Percentiles rank a stretch among this genome's conserved stretches.
Conservation (phyloP, 1,284 basidiomycete genomes). For the Pisolithus thermaeus region DNA sequence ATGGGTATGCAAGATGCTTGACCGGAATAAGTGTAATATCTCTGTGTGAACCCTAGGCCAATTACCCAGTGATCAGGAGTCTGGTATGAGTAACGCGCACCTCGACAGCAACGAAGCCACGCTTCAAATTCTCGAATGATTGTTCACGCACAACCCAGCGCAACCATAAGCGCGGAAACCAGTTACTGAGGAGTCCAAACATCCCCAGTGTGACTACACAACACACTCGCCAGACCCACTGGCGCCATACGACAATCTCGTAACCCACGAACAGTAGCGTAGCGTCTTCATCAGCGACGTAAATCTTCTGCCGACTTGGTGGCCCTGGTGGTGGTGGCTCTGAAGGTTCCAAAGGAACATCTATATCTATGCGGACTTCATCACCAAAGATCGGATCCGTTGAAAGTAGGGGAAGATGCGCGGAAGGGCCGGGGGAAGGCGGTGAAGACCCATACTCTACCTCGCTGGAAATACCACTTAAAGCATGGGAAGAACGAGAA, state of each 20-base stretch:
- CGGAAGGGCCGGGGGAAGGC: slow-evolving; percentile 47
- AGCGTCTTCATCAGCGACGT: slow-evolving; percentile 89
- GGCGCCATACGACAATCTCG: slow-evolving; percentile 60
- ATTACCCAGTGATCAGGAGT: not conserved
- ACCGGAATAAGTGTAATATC: slow-evolving; percentile 77
- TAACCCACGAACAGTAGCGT: slow-evolving; percentile 91
- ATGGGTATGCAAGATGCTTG: slow-evolving; percentile 64
- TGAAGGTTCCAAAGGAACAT: slow-evolving; percentile 50
- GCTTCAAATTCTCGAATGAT: slow-evolving; percentile 69
- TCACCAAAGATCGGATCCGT: slow-evolving; percentile 76
- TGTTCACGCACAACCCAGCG: slow-evolving; percentile 81
- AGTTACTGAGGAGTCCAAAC: slow-evolving; percentile 82
- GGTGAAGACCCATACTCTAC: slow-evolving; percentile 66
- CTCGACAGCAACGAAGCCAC: slow-evolving; percentile 86
- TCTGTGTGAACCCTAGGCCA: slow-evolving; percentile 67
- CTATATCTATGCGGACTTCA: slow-evolving; percentile 76
- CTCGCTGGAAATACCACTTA: slow-evolving; percentile 44
- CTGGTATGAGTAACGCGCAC: slow-evolving; percentile 41
- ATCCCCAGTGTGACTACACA: slow-evolving; percentile 73
- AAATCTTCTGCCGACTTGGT: slow-evolving; percentile 81
- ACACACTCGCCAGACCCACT: slow-evolving; percentile 66
- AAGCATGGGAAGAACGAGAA: slow-evolving; percentile 27
- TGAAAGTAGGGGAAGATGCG: slow-evolving; percentile 59
- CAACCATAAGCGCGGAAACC: slow-evolving; percentile 91
- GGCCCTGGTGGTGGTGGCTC: slow-evolving; percentile 68